These are phyloP conservation scores for Aspergillus ustus DNA, from an alignment of 2,329 filamentous ascomycete genomes.

Conservation along the genomic window DNA sequence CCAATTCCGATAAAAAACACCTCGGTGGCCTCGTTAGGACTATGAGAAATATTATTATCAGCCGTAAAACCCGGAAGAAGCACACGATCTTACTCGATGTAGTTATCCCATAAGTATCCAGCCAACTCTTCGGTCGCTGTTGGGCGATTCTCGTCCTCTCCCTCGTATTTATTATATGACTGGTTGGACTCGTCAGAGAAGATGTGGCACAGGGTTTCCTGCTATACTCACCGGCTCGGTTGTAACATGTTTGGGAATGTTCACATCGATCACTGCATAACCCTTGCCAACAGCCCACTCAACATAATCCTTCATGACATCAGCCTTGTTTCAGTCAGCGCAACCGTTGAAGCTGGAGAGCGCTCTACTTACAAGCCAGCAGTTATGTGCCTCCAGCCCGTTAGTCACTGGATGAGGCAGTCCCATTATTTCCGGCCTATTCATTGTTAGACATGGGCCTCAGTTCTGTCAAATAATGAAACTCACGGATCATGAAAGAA, in stretches of 20 bases:
- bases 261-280: constrained; percentile 88
- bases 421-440: constrained; percentile 71
- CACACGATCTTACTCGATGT: constrained; percentile 67
- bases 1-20: constrained; percentile 88
- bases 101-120: constrained; percentile 95
- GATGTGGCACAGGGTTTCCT: not conserved
- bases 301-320: constrained; percentile 79
- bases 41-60: constrained; percentile 25
- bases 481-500: constrained; percentile 89
- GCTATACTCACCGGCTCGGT: constrained; percentile 60
- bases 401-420: constrained; percentile 72
- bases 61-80: not conserved
- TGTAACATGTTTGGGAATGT: constrained; percentile 79
- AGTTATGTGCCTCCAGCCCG: constrained; percentile 78
- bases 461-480: not conserved
- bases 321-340: constrained; percentile 64
- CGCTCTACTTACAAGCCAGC: constrained; percentile 73
- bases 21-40: constrained; percentile 69
- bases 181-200: constrained; percentile 35
- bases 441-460: constrained; percentile 20
- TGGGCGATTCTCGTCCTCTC: constrained; percentile 56
- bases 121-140: constrained; percentile 70
- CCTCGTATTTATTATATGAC: constrained; percentile 47
- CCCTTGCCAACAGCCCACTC: constrained; percentile 78
- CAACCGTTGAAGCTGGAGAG: constrained; percentile 20